Percentiles rank a stretch among this genome's conserved stretches.
phyloP scores from a whole-genome alignment of 2,329 filamentous ascomycete genomes.

The Endothia cerciana region DNA sequence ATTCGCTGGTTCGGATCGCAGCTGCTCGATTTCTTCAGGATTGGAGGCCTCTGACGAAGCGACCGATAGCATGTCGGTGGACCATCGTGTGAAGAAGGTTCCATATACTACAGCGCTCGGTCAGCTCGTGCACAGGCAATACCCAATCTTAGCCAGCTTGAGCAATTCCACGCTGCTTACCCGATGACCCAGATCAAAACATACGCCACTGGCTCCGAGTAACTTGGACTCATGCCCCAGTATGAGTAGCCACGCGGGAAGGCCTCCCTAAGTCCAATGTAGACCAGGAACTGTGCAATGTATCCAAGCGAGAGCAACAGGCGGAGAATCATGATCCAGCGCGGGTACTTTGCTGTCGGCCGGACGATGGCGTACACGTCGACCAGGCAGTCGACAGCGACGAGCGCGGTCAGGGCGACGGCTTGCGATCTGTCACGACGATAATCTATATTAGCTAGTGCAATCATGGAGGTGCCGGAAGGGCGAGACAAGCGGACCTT shows the following conservation, averaged over 20 bases:
- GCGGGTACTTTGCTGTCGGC: slow-evolving; percentile 38
- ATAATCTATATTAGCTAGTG: background rate
- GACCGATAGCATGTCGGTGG: background rate
- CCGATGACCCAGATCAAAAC: slow-evolving; percentile 43
- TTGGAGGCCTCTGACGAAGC: background rate
- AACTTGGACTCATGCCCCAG: slow-evolving; percentile 40
- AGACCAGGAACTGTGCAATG: slow-evolving; percentile 42
- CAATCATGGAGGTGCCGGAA: background rate
- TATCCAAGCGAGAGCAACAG: slow-evolving; percentile 39
- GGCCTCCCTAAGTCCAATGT: slow-evolving; percentile 40
- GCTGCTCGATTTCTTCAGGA: background rate
- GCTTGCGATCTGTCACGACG: slow-evolving; percentile 35
- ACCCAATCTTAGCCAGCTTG: background rate
- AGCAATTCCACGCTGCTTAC: slow-evolving; percentile 32
- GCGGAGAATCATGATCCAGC: slow-evolving; percentile 39
- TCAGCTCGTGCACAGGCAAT: background rate
- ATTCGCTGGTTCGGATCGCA: background rate
- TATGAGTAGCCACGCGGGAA: slow-evolving; percentile 43
- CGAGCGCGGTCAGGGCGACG: slow-evolving; percentile 38
- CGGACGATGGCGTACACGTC: slow-evolving; percentile 41
- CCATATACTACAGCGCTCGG: background rate
- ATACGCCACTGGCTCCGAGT: slow-evolving; percentile 40
- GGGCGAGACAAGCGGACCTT: slow-evolving; percentile 16
- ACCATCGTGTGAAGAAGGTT: background rate
- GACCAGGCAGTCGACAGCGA: slow-evolving; percentile 41